phyloP scores from a whole-genome alignment of 257 asterid genomes.

The Scutellaria barbata region DNA sequence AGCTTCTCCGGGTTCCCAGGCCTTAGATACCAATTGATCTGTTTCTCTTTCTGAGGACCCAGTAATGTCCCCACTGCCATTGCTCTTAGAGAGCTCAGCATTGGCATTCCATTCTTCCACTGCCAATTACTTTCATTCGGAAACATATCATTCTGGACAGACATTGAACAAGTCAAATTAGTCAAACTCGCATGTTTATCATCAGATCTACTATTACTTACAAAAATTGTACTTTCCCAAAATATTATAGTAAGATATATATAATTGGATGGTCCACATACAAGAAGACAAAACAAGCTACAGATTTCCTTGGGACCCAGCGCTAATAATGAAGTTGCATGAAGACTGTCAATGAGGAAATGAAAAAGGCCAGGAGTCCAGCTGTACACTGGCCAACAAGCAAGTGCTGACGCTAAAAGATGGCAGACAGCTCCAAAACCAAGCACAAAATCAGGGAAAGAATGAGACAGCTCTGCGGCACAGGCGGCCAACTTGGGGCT shows the following conservation, averaged over 20 bases:
- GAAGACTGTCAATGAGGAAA: conserved; percentile 54
- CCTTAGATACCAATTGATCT: conserved; percentile 78
- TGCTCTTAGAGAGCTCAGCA: conserved; percentile 66
- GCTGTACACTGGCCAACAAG: conserved; percentile 96
- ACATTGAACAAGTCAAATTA: conserved; percentile 39
- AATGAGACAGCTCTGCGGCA: conserved; percentile 66
- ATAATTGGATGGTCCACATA: conserved; percentile 45
- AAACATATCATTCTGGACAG: conserved; percentile 79
- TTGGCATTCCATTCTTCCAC: conserved; percentile 92
- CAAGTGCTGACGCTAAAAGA: conserved; percentile 87
- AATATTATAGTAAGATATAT: conserved; percentile 32
- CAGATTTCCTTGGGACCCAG: conserved; percentile 97
- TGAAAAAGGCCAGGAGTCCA: conserved; percentile 96
- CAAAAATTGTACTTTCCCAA: background rate
- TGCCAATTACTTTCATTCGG: conserved; percentile 79
- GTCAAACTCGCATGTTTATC: conserved; percentile 34
- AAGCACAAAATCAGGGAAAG: conserved; percentile 77
- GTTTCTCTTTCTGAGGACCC: conserved; percentile 78
- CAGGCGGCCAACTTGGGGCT: conserved; percentile 95
- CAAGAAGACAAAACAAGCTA: conserved; percentile 88
- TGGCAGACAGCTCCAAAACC: conserved; percentile 90
- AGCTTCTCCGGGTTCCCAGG: conserved; percentile 75
- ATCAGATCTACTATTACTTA: conserved; percentile 12
- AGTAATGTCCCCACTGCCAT: conserved; percentile 72
- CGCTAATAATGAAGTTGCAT: conserved; percentile 75